Conservation (phyloP, 2,329 filamentous ascomycete species). For the Chaetomium olivaceum region DNA sequence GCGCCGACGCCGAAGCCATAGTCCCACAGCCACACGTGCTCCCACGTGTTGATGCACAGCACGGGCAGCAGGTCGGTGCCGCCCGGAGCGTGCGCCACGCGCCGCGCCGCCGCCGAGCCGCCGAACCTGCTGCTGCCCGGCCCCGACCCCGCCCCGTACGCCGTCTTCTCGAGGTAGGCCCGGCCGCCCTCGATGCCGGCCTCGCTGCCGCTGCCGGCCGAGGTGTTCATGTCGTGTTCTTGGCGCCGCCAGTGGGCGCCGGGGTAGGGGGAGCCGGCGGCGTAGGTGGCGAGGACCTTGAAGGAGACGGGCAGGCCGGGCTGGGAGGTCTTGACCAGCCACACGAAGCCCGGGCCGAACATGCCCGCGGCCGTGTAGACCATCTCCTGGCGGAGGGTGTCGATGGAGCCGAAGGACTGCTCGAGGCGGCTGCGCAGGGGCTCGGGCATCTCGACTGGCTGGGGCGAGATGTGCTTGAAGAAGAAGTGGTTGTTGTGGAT, state of each 20-base stretch:
- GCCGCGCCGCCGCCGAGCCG: not conserved
- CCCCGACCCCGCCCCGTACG: conserved; percentile 16
- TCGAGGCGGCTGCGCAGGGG: conserved; percentile 59
- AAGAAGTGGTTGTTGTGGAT: conserved; percentile 88
- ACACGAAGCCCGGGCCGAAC: conserved; percentile 97
- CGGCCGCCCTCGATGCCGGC: conserved; percentile 39
- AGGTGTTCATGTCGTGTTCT: conserved; percentile 68
- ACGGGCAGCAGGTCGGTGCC: conserved; percentile 72
- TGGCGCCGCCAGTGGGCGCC: conserved; percentile 79
- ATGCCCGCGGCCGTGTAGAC: conserved; percentile 79
- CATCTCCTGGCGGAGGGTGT: conserved; percentile 79
- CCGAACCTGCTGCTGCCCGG: not conserved
- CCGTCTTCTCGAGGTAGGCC: conserved; percentile 22
- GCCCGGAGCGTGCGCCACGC: conserved; percentile 53
- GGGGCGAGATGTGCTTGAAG: conserved; percentile 59
- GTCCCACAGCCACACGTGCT: conserved; percentile 87
- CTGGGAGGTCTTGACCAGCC: conserved; percentile 70
- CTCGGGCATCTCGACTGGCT: conserved; percentile 49
- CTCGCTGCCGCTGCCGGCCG: conserved; percentile 44
- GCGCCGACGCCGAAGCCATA: conserved; percentile 63
- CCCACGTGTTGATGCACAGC: conserved; percentile 93
- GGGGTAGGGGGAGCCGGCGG: conserved; percentile 84
- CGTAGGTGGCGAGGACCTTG: conserved; percentile 83
- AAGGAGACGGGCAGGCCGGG: conserved; percentile 37
- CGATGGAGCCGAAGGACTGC: conserved; percentile 74